phyloP scores from a whole-genome alignment of 371 early-diverging fungal species.

The Smittium culicis region DNA sequence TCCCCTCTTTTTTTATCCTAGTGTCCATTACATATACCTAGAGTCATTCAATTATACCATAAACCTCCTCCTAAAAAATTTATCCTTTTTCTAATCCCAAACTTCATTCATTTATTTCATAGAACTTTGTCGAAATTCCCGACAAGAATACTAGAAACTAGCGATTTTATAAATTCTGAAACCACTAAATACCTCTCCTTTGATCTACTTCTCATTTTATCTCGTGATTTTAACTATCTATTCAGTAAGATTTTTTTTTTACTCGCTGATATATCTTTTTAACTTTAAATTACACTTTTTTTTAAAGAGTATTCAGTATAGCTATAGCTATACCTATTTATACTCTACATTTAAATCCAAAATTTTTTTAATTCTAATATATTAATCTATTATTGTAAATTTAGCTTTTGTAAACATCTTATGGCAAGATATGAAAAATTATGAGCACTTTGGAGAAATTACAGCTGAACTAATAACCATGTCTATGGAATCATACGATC shows the following conservation, averaged over 20 bases:
- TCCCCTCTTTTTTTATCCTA: too few species aligned
- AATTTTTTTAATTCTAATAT: not conserved
- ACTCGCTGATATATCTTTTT: not conserved
- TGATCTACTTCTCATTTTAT: not conserved
- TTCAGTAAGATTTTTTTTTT: not conserved
- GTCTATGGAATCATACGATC: constrained; percentile 46
- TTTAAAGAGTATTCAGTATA: too few species aligned
- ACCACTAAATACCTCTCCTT: not conserved
- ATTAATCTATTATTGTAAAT: not conserved
- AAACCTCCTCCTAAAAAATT: not conserved
- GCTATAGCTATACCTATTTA: too few species aligned
- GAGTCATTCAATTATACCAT: not conserved
- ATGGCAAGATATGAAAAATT: constrained; percentile 77
- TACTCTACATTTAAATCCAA: too few species aligned
- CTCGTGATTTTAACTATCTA: not conserved
- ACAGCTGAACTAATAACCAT: constrained; percentile 74
- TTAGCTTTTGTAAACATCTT: constrained; percentile 50
- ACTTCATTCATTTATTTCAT: too few species aligned
- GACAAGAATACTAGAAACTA: not conserved
- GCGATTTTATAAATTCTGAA: not conserved
- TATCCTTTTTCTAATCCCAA: not conserved
- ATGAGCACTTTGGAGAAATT: constrained; percentile 79
- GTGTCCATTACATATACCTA: too few species aligned
- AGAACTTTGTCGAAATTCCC: not conserved
- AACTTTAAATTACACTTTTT: not conserved